These are phyloP conservation scores for Sanguinoderma infundibulare DNA, from an alignment of 1,284 basidiomycete genomes.

Conservation along the genomic window DNA sequence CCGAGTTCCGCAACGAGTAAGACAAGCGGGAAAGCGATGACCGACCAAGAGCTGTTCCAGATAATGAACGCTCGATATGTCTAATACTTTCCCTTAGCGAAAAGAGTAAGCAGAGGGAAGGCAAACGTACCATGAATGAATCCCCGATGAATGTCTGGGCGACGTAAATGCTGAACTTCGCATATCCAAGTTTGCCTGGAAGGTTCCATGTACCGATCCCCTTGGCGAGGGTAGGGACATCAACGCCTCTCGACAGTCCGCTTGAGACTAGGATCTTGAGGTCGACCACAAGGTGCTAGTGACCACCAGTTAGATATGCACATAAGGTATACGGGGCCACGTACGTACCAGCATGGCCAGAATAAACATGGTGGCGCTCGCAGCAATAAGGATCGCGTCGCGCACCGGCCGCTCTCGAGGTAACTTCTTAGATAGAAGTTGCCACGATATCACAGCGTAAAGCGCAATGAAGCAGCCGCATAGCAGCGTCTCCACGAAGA, in stretches of 20 bases:
- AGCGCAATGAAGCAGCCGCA: neutral
- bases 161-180: neutral
- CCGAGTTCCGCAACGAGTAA: slow-evolving; percentile 8
- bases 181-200: neutral
- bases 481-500: neutral
- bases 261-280: neutral
- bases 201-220: neutral
- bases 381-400: neutral
- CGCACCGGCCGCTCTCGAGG: neutral
- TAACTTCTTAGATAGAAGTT: neutral
- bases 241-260: neutral
- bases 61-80: slow-evolving; percentile 22
- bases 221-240: neutral
- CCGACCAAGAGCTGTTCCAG: slow-evolving; percentile 19
- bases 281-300: neutral
- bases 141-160: slow-evolving; percentile 1
- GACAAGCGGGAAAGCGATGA: neutral
- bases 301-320: neutral
- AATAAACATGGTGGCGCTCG: neutral
- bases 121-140: neutral
- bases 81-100: neutral
- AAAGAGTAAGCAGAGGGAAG: neutral
- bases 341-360: neutral
- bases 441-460: neutral
- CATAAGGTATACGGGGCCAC: neutral